Base-by-base conservation (phyloP, 371 early-diverging fungal species). In the Mucor sp. region DNA sequence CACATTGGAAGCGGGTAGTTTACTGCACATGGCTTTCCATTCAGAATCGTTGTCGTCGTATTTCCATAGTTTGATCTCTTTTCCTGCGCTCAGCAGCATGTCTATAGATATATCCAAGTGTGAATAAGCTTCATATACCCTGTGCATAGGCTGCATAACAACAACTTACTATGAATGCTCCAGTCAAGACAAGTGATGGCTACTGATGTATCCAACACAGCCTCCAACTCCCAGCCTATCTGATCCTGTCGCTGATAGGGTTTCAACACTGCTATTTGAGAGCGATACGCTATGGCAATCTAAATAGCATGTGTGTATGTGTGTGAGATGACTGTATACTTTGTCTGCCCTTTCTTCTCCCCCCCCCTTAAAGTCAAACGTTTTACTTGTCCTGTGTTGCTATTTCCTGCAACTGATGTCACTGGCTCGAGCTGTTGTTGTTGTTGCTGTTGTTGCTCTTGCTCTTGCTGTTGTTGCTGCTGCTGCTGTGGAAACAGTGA, bases 141-240 rank as follows among this genome's bases (percentile, higher is more conserved):
- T 25, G n/a, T 9, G 50, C 37, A 11, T 37, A 14, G 11, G 0
- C 12, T 1, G 14, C 11, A 2, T 0, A 0, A 37, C 37, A 37
- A 12, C 37, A 37, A 53, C 47, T 72, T 72, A 84, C 84, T 78
- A n/a, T 80, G 43, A 14, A 58, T 30, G 57, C 75, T 73, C 84
- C 84, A 84, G 69, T 84, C 82, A 9, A 84, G 63, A 35, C 84
- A 81, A 12, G 55, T 61, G 0, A 77, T 63, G 0, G 43, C 8
- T 44, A 60, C 27, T 12, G 63, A 56, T 17, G 64, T 69, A 39
- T 71, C 64, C n/a, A 74, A 41, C 8, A 35, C 48, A 30, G 67
- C 47, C 14, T 70, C 68, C 17, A 74, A 27, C 6, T 63, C 61
- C 74, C 72, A 74, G 55, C 62, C 57, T 19, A 63, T 19, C 14